Evolutionary conservation across 352 stramenopile species (phyloP).

Genomic region (Phytopythium cucurbitacearum): DNA sequence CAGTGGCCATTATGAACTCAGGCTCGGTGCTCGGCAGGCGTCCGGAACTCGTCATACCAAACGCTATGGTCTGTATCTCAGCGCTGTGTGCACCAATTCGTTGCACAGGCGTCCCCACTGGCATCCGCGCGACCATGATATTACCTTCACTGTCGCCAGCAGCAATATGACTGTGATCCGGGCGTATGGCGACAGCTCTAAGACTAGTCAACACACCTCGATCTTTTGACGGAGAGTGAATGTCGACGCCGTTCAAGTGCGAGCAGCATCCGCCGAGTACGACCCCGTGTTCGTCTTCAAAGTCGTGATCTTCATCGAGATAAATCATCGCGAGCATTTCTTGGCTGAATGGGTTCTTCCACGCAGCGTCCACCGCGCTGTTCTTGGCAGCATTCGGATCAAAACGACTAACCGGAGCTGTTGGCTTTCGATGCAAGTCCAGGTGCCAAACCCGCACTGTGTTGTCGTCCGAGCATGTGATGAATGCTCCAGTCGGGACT

Average conservation of each 20-base stretch:
- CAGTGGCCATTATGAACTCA: slow-evolving; percentile 56
- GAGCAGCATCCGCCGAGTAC: slow-evolving; percentile 61
- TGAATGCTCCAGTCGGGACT: slow-evolving; percentile 61
- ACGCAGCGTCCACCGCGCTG: slow-evolving; percentile 19
- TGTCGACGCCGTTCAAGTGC: slow-evolving; percentile 27
- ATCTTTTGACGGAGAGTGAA: slow-evolving; percentile 37
- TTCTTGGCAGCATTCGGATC: slow-evolving; percentile 7
- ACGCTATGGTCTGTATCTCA: slow-evolving; percentile 71
- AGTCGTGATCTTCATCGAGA: slow-evolving; percentile 37
- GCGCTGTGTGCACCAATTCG: slow-evolving; percentile 57
- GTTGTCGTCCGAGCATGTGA: slow-evolving; percentile 85
- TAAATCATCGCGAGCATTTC: slow-evolving; percentile 74
- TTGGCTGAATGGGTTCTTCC: slow-evolving; percentile 67
- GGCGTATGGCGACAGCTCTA: slow-evolving; percentile 41
- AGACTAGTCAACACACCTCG: slow-evolving; percentile 36
- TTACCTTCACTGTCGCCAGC: slow-evolving; percentile 69
- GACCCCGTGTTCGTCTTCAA: slow-evolving; percentile 30
- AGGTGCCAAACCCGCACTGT: slow-evolving; percentile 87
- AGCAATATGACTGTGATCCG: slow-evolving; percentile 55
- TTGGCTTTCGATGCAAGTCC: slow-evolving; percentile 49
- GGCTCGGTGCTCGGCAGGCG: neutral
- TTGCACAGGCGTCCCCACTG: slow-evolving; percentile 18
- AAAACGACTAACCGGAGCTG: slow-evolving; percentile 25
- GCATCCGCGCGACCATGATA: slow-evolving; percentile 49
- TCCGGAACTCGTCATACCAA: slow-evolving; percentile 17